Evolutionary conservation across 768 basidiomycete genomes (phyloP).

Genomic region (Mycena latifolia): DNA sequence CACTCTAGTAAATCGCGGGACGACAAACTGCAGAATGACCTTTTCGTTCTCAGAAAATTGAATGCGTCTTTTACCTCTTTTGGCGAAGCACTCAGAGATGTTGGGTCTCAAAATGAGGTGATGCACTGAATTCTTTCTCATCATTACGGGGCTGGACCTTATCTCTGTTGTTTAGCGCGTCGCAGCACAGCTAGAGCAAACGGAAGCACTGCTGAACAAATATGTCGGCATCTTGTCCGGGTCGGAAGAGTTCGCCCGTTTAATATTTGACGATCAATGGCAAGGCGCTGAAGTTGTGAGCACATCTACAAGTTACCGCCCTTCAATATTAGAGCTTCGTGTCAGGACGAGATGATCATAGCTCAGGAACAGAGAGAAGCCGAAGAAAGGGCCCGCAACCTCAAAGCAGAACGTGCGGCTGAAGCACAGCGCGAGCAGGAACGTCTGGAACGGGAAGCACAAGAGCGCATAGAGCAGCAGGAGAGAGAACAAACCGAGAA

Average conservation of each 20-base stretch:
- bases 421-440: conserved; percentile 57
- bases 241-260: conserved; percentile 74
- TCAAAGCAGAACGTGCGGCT: conserved; percentile 60
- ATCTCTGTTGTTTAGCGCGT: conserved; percentile 60
- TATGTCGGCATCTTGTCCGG: conserved; percentile 77
- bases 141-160: neutral
- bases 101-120: conserved; percentile 80
- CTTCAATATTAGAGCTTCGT: neutral
- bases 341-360: conserved; percentile 71
- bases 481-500: conserved; percentile 57
- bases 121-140: neutral
- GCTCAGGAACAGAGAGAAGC: conserved; percentile 62
- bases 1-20: conserved; percentile 60
- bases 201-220: conserved; percentile 80
- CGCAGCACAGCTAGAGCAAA: conserved; percentile 75
- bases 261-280: conserved; percentile 86
- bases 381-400: conserved; percentile 53
- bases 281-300: conserved; percentile 79
- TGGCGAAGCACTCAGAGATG: conserved; percentile 74
- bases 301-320: conserved; percentile 16
- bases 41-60: conserved; percentile 78
- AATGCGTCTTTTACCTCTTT: conserved; percentile 78
- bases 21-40: conserved; percentile 81
- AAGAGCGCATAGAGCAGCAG: conserved; percentile 56
- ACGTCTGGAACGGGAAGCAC: conserved; percentile 62